Conservation (phyloP, 225 moss, liverwort and hornwort species). For the Lunularia cruciata region DNA sequence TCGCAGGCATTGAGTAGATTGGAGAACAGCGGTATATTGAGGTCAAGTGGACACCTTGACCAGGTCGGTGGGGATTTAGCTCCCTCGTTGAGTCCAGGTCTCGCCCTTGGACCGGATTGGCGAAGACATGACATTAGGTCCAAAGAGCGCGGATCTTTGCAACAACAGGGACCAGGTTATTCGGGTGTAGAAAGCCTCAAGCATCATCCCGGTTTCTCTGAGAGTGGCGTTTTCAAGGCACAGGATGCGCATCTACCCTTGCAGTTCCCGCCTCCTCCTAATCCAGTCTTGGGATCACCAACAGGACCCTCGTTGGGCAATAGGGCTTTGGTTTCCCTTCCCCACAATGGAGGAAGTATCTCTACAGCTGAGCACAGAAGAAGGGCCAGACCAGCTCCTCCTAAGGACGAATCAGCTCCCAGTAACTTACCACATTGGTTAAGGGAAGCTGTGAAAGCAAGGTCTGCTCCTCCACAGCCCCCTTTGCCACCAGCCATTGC, state of each 20-base stretch:
- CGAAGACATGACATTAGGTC: constrained; percentile 29
- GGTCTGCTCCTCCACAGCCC: constrained; percentile 59
- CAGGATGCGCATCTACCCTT: constrained; percentile 19
- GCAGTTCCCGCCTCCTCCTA: constrained; percentile 26
- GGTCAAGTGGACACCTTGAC: constrained; percentile 28
- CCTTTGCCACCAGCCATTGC: constrained; percentile 83
- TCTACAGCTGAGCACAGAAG: constrained; percentile 49
- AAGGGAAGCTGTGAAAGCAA: constrained; percentile 90
- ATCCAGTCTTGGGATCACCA: constrained; percentile 29
- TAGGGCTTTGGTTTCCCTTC: constrained; percentile 43
- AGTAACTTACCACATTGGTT: constrained; percentile 93
- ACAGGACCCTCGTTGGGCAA: constrained; percentile 25
- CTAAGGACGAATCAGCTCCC: constrained; percentile 48
- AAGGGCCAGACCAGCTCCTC: constrained; percentile 52
- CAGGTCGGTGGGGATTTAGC: constrained; percentile 24
- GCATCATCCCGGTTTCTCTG: constrained; percentile 23
- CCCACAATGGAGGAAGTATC: constrained; percentile 35
- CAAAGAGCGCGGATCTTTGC: constrained; percentile 25
- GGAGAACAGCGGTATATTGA: constrained; percentile 27
- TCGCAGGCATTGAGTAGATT: constrained; percentile 30
- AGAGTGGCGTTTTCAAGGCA: constrained; percentile 28
- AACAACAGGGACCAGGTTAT: constrained; percentile 22
- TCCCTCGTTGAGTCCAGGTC: constrained; percentile 25
- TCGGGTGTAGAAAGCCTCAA: constrained; percentile 30
- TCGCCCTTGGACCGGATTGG: constrained; percentile 39